These are phyloP conservation scores for Fragaria ananassa DNA, from an alignment of 306 rosid genomes.

Conservation along the genomic window DNA sequence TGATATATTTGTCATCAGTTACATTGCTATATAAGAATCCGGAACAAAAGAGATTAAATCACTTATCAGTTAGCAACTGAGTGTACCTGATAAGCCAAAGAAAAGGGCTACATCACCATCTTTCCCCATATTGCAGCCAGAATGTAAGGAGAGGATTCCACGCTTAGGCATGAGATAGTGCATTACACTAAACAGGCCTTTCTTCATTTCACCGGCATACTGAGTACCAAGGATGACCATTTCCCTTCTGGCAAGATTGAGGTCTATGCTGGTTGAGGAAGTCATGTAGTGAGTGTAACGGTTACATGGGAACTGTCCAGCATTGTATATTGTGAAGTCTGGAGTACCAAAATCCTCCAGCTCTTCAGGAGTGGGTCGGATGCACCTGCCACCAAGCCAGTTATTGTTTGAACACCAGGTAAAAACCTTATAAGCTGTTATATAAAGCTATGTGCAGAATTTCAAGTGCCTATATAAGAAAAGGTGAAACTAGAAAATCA, in stretches of 20 bases:
- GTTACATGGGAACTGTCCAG: slow-evolving; percentile 93
- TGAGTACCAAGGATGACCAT: slow-evolving; percentile 97
- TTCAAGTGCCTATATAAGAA: neutral
- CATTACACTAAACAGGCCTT: slow-evolving; percentile 87
- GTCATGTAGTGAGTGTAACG: slow-evolving; percentile 96
- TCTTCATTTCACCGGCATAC: slow-evolving; percentile 98
- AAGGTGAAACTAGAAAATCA: neutral
- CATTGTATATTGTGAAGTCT: slow-evolving; percentile 93
- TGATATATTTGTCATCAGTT: neutral
- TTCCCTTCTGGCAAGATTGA: slow-evolving; percentile 83
- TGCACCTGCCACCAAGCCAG: slow-evolving; percentile 67
- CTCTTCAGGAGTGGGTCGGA: slow-evolving; percentile 87
- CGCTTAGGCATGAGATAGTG: slow-evolving; percentile 93
- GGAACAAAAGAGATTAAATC: neutral
- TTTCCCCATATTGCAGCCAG: slow-evolving; percentile 88
- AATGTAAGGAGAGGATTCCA: slow-evolving; percentile 75
- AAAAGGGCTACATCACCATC: slow-evolving; percentile 91
- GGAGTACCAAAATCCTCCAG: slow-evolving; percentile 88
- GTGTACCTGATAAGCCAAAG: slow-evolving; percentile 86
- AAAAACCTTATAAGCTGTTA: neutral
- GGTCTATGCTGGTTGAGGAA: slow-evolving; percentile 85
- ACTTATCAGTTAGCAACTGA: neutral
- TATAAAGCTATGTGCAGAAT: neutral
- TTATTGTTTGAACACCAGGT: slow-evolving; percentile 17
- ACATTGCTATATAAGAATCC: neutral